These are phyloP conservation scores for Kuraishia borneana DNA, from an alignment of 805 yeast species.

Conservation along the genomic window DNA sequence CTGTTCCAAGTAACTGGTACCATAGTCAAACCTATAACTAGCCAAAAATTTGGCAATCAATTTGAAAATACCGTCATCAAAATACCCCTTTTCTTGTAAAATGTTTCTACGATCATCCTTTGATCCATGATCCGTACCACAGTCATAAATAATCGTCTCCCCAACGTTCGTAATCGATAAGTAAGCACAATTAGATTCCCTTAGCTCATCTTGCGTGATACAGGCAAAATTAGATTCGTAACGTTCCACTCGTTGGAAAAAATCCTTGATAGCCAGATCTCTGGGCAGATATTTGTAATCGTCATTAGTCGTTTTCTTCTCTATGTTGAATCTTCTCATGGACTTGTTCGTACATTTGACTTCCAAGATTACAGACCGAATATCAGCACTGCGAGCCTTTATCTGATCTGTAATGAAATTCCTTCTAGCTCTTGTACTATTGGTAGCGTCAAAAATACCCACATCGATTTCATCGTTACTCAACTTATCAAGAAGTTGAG, in stretches of 20 bases:
- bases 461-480: conserved; percentile 74
- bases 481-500: conserved; percentile 63
- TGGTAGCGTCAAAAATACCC: conserved; percentile 81
- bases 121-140: conserved; percentile 14
- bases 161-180: conserved; percentile 22
- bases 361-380: conserved; percentile 45
- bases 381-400: conserved; percentile 38
- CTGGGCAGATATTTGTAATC: conserved; percentile 48
- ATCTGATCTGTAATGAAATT: conserved; percentile 40
- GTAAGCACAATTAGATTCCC: conserved; percentile 13
- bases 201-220: conserved; percentile 22
- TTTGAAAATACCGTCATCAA: conserved; percentile 13
- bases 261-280: conserved; percentile 44
- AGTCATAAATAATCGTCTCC: conserved; percentile 20
- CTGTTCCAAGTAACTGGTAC: conserved; percentile 16
- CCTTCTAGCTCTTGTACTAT: conserved; percentile 54
- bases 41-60: conserved; percentile 19
- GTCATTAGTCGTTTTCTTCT: conserved; percentile 48
- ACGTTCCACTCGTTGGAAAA: conserved; percentile 40
- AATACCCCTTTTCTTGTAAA: conserved; percentile 2
- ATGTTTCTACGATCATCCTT: conserved; percentile 1
- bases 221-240: conserved; percentile 32
- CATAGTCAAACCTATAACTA: conserved; percentile 20
- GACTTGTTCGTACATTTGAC: conserved; percentile 43
- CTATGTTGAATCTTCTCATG: conserved; percentile 48